Evolutionary conservation across 2,329 filamentous ascomycete genomes (phyloP).

Genomic region (Aspergillus sclerotialis): DNA sequence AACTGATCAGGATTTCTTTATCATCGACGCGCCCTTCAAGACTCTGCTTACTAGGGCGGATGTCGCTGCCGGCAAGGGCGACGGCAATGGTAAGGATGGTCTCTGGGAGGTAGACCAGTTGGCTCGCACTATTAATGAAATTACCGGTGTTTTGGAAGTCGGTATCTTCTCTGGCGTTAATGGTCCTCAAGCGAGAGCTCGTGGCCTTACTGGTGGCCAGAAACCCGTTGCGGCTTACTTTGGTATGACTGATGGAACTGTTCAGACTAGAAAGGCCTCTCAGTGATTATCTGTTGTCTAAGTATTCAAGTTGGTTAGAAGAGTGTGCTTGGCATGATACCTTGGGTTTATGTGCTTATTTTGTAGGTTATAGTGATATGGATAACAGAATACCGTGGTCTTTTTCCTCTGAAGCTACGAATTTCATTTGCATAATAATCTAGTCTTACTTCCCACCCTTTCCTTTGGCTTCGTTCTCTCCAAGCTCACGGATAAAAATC

Average conservation of each 20-base stretch:
- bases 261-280: slow-evolving; percentile 47
- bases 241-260: slow-evolving; percentile 71
- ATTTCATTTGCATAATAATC: slow-evolving; percentile 6
- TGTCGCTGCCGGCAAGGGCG: slow-evolving; percentile 39
- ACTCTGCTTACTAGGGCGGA: slow-evolving; percentile 61
- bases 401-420: neutral
- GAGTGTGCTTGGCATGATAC: neutral
- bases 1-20: slow-evolving; percentile 80
- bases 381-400: no score
- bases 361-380: no score
- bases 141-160: slow-evolving; percentile 84
- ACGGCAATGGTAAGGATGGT: slow-evolving; percentile 54
- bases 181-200: slow-evolving; percentile 60
- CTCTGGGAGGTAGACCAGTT: slow-evolving; percentile 75
- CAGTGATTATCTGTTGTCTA: neutral
- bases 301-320: no score
- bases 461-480: slow-evolving; percentile 79
- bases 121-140: slow-evolving; percentile 66
- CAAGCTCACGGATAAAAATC: slow-evolving; percentile 74
- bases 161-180: slow-evolving; percentile 83
- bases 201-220: slow-evolving; percentile 64
- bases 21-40: slow-evolving; percentile 86
- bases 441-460: slow-evolving; percentile 61
- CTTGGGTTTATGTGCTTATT: no score
- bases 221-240: slow-evolving; percentile 94